Conservation (phyloP, 2,329 filamentous ascomycete species). For the Scolecobasidium constrictum region DNA sequence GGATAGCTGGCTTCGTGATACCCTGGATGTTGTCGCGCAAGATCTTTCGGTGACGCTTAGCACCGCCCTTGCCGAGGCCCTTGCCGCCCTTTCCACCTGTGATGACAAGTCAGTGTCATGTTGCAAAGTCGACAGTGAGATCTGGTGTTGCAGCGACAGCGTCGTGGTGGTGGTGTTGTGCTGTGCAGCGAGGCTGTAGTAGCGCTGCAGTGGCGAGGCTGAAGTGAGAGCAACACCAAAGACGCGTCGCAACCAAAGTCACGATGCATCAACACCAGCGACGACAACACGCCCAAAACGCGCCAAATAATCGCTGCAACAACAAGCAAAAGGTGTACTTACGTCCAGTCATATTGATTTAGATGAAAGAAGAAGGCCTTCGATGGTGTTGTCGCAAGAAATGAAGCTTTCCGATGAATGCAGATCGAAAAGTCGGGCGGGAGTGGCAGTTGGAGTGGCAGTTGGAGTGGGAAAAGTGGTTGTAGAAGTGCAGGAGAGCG, state of each 20-base stretch:
- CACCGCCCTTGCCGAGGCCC: slow-evolving; percentile 43
- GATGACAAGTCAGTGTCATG: slow-evolving; percentile 20
- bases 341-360: slow-evolving; percentile 32
- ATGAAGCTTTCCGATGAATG: neutral
- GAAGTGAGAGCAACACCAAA: neutral
- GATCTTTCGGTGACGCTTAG: slow-evolving; percentile 45
- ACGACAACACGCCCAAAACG: slow-evolving; percentile 14
- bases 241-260: slow-evolving; percentile 8
- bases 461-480: neutral
- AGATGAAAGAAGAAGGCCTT: slow-evolving; percentile 14
- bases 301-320: slow-evolving; percentile 10
- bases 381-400: neutral
- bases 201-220: slow-evolving; percentile 6
- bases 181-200: neutral
- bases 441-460: neutral
- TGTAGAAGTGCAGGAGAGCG: neutral
- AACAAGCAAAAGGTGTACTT: slow-evolving; percentile 19
- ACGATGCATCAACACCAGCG: slow-evolving; percentile 13
- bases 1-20: slow-evolving; percentile 44
- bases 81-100: slow-evolving; percentile 44
- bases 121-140: slow-evolving; percentile 9
- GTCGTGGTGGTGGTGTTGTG: slow-evolving; percentile 1
- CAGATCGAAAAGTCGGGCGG: neutral
- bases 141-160: slow-evolving; percentile 13
- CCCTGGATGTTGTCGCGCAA: slow-evolving; percentile 45